Percentiles rank a stretch among this genome's conserved stretches.
Evolutionary conservation across 164 flowering plant genomes (phyloP).

Genomic region (Kingdonia uniflora): DNA sequence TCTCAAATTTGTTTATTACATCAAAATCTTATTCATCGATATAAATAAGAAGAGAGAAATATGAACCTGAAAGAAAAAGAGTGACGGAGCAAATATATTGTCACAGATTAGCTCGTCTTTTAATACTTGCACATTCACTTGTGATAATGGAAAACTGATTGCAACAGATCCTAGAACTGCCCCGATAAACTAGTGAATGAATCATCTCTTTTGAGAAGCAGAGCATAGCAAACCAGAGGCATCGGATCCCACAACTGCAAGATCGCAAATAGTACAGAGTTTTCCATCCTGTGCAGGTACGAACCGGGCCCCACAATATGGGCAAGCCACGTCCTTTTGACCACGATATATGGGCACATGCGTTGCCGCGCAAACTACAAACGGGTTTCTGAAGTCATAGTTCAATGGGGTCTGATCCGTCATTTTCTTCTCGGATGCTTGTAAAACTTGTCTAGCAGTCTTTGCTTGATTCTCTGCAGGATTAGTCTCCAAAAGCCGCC

Average conservation of each 20-base stretch:
- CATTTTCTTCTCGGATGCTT: conserved; percentile 35
- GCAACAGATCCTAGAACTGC: too few species aligned
- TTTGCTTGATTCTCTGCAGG: conserved; percentile 58
- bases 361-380: conserved; percentile 78
- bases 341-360: conserved; percentile 73
- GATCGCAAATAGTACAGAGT: conserved; percentile 62
- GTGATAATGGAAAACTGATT: too few species aligned
- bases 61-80: too few species aligned
- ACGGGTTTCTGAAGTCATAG: conserved; percentile 78
- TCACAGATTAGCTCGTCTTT: too few species aligned
- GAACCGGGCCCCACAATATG: conserved; percentile 59
- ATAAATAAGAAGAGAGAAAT: too few species aligned
- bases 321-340: conserved; percentile 65
- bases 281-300: conserved; percentile 60
- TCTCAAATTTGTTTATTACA: too few species aligned
- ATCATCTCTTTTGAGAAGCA: conserved; percentile 61
- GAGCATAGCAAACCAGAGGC: conserved; percentile 81
- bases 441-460: conserved; percentile 61
- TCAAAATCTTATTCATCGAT: too few species aligned
- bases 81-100: too few species aligned
- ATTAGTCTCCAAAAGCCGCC: conserved; percentile 57
- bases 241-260: conserved; percentile 62
- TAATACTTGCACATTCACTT: too few species aligned
- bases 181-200: not conserved
- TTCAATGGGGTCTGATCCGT: conserved; percentile 39